Conservation (phyloP, 306 rosid genomes). For the Acacia melanoxylon region DNA sequence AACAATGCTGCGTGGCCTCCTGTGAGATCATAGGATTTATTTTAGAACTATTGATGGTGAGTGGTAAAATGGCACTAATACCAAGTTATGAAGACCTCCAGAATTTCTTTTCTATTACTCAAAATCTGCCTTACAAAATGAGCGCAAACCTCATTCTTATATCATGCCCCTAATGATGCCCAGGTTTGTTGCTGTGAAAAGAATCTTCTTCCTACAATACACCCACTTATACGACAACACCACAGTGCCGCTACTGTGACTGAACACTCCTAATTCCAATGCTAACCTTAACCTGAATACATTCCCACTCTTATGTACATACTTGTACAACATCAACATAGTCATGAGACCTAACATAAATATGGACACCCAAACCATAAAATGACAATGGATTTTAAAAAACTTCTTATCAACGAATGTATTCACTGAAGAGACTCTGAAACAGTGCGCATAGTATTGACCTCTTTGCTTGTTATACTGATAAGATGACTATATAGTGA, state of each 20-base stretch:
- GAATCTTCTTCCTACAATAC: not conserved
- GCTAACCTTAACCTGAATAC: not conserved
- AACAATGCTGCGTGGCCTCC: not conserved
- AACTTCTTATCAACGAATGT: not conserved
- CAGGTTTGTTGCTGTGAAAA: not conserved
- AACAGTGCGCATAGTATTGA: not conserved
- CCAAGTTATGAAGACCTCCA: not conserved
- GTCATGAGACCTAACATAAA: not conserved
- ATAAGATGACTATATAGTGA: conserved; percentile 15
- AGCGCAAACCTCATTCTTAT: not conserved
- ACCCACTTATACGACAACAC: not conserved
- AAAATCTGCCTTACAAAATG: not conserved
- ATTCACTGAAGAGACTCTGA: conserved; percentile 16
- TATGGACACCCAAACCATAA: not conserved
- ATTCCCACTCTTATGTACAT: not conserved
- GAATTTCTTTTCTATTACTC: not conserved
- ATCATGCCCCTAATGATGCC: not conserved
- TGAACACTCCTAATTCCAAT: not conserved
- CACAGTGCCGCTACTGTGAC: not conserved
- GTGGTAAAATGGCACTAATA: not conserved
- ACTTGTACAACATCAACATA: not conserved
- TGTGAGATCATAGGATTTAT: not conserved
- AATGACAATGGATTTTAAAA: not conserved
- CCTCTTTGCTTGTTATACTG: not conserved
- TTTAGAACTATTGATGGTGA: not conserved